Conservation (phyloP, 192 early-diverging fungal species). For the Umbelopsis vinacea region DNA sequence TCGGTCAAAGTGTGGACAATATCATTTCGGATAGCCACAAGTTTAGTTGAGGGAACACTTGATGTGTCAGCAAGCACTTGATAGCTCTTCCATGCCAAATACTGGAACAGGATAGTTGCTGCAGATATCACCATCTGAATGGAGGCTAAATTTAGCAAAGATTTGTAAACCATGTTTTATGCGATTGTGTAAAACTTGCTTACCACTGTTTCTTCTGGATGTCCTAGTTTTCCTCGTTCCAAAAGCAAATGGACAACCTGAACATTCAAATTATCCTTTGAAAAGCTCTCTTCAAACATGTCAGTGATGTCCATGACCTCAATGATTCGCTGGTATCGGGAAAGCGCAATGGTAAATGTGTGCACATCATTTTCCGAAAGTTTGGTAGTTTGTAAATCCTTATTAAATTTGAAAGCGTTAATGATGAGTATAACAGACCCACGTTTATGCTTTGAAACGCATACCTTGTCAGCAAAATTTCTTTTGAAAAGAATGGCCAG, state of each 20-base stretch:
- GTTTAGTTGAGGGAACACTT: background rate
- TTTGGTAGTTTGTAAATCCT: slow-evolving; percentile 32
- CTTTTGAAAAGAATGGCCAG: slow-evolving; percentile 33
- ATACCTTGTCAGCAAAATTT: slow-evolving; percentile 39
- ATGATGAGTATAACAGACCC: background rate
- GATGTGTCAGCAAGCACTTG: slow-evolving; percentile 1
- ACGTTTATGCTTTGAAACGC: background rate
- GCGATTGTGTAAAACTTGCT: background rate
- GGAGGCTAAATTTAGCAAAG: background rate
- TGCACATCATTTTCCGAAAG: slow-evolving; percentile 30
- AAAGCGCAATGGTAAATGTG: slow-evolving; percentile 31
- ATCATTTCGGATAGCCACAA: background rate
- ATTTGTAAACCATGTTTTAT: too few species aligned
- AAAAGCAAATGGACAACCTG: background rate
- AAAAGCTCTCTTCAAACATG: slow-evolving; percentile 26
- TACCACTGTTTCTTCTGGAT: background rate
- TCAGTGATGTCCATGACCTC: slow-evolving; percentile 28
- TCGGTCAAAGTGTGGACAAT: slow-evolving; percentile 9
- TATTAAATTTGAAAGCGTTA: background rate
- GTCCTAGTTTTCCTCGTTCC: slow-evolving; percentile 6
- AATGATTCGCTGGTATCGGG: slow-evolving; percentile 34
- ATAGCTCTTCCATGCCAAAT: slow-evolving; percentile 38
- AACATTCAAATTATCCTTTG: background rate
- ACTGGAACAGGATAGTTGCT: slow-evolving; percentile 40
- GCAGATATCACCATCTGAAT: slow-evolving; percentile 33